Conservation (phyloP, 2,329 filamentous ascomycete species). For the Neofusicoccum parvum region DNA sequence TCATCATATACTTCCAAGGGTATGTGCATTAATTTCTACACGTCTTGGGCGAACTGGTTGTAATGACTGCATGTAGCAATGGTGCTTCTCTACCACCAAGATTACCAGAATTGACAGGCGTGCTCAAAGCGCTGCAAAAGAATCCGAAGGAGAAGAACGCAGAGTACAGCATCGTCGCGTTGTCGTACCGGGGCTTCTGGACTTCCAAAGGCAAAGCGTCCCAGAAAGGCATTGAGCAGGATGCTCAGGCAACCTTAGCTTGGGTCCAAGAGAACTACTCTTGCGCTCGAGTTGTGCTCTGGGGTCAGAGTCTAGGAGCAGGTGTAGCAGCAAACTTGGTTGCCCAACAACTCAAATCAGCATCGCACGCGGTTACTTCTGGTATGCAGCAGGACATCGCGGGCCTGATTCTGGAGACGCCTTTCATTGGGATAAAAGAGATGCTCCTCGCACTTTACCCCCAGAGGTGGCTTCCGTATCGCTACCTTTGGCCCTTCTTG, state of each 20-base stretch:
- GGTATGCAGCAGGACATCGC: slow-evolving; percentile 30
- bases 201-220: slow-evolving; percentile 71
- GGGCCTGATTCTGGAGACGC: slow-evolving; percentile 71
- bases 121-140: slow-evolving; percentile 38
- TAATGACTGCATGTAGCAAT: slow-evolving; percentile 36
- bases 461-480: slow-evolving; percentile 78
- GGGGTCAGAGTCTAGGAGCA: slow-evolving; percentile 78
- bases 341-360: slow-evolving; percentile 9
- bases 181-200: slow-evolving; percentile 75
- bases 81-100: slow-evolving; percentile 49
- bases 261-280: slow-evolving; percentile 59
- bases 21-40: slow-evolving; percentile 23
- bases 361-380: neutral
- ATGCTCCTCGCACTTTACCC: slow-evolving; percentile 76
- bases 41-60: neutral
- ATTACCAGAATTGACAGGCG: slow-evolving; percentile 49
- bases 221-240: slow-evolving; percentile 69
- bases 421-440: slow-evolving; percentile 68
- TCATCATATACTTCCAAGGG: slow-evolving; percentile 55
- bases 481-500: slow-evolving; percentile 73
- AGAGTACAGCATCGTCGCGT: slow-evolving; percentile 45
- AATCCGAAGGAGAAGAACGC: neutral
- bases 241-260: slow-evolving; percentile 64
- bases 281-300: slow-evolving; percentile 59
- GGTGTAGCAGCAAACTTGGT: slow-evolving; percentile 64